phyloP scores from a whole-genome alignment of 305 asterid genomes.

The Solanum hybrid region DNA sequence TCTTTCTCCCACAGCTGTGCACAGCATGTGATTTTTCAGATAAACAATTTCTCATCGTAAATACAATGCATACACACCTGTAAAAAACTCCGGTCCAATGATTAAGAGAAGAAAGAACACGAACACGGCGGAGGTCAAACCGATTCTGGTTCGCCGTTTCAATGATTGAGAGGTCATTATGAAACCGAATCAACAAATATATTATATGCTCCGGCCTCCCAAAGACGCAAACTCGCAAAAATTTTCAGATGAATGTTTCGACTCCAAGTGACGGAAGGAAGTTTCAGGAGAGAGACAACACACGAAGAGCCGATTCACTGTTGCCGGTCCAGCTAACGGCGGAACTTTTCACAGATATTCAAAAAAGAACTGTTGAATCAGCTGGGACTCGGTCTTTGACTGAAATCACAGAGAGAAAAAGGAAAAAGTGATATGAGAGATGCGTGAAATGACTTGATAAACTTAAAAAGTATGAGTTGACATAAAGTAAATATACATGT shows the following conservation, averaged over 20 bases:
- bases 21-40: background rate
- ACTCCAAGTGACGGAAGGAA: background rate
- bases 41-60: background rate
- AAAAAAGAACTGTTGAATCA: background rate
- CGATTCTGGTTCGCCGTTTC: conserved; percentile 16
- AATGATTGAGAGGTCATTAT: conserved; percentile 9
- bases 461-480: background rate
- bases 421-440: background rate
- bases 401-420: background rate
- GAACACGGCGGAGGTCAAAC: conserved; percentile 21
- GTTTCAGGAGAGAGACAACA: background rate
- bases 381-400: background rate
- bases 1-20: conserved; percentile 2
- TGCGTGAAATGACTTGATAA: background rate
- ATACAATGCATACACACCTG: conserved; percentile 24
- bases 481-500: no score
- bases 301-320: background rate
- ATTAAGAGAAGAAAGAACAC: conserved; percentile 22
- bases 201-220: conserved; percentile 10
- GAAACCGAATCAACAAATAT: conserved; percentile 3
- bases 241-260: background rate
- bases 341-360: background rate
- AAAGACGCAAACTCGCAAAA: conserved; percentile 1
- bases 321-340: background rate
- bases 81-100: conserved; percentile 14